A percentile compares a stretch with the other conserved stretches of the same genome.
phyloP scores from a whole-genome alignment of 805 yeast species.

The Saccharomyces eubayanus region DNA sequence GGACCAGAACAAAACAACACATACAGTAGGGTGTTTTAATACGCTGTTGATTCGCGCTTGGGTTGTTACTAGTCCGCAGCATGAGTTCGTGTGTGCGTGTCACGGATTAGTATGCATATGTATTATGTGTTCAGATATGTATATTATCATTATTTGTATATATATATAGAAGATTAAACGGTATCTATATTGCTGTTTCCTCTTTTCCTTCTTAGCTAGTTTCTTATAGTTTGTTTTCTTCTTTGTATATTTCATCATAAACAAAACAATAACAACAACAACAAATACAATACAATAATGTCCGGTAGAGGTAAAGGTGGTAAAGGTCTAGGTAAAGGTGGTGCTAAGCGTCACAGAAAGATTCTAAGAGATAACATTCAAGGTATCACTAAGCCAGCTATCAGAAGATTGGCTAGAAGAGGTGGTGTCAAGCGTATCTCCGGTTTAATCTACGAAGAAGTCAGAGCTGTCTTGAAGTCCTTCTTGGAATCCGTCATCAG shows the following conservation, averaged over 20 bases:
- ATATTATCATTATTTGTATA: background rate
- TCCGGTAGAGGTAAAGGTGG: constrained; percentile 99
- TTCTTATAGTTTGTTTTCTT: background rate
- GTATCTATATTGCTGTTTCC: background rate
- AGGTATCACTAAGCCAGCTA: constrained; percentile 99
- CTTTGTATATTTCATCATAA: background rate
- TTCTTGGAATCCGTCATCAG: constrained; percentile 95
- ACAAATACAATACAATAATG: constrained; percentile 37
- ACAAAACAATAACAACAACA: constrained; percentile 2
- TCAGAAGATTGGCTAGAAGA: constrained; percentile 99
- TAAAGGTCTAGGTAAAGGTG: constrained; percentile 99
- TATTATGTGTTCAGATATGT: too few relatives aligned
- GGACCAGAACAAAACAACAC: background rate
- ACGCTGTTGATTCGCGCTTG: background rate
- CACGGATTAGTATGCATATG: too few relatives aligned
- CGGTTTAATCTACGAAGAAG: constrained; percentile 96
- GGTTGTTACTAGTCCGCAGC: background rate
- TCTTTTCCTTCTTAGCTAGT: background rate
- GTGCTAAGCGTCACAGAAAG: constrained; percentile 99
- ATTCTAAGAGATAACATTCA: constrained; percentile 97
- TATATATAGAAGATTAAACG: background rate
- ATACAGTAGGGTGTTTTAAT: background rate
- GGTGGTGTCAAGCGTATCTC: constrained; percentile 99
- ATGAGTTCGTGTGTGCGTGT: background rate
- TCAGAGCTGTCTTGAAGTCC: constrained; percentile 89